Evolutionary conservation across 2,329 filamentous ascomycete genomes (phyloP), one percentile per base, ranked within the genome.

Genomic region (Acrocalymma vagum): DNA sequence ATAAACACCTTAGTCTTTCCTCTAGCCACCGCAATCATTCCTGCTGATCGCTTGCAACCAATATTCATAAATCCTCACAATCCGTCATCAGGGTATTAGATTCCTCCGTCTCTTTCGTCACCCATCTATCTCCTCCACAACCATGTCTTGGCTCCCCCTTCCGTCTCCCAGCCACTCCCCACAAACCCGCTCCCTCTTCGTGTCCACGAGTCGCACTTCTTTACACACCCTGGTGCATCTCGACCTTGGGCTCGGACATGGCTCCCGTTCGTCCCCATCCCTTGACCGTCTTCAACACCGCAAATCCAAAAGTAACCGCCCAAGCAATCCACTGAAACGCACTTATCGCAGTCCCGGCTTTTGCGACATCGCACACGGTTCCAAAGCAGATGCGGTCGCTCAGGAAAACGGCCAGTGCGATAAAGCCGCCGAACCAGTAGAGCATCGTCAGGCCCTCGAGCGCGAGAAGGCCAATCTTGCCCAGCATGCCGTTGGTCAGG

Each of bases 401-500:
- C 42, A 90, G 71, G 39, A 77, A 77, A 14, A 84, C 85, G 0
- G 87, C 90, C 9, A 92, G 71, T 0, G 90, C 89, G 53, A 95
- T 85, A 58, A 90, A 87, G 6, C 90, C 90, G 1, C 87, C 85
- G 63, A 96, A 94, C 91, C 91, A 96, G 76, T 95, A 95, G 41
- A 95, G 78, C 72, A 87, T 85, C 8, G 89, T 94, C 16, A 94
- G 53, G 30, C 75, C 76, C 60, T 95, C 88, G 21, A 89, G 76
- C 1, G 60, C 84, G 13, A 92, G 74, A 11, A 90, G 81, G 0
- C 48, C 60, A 30, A 55, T 51, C 36, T 78, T 80, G 67, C 90
- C 83, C 57, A 85, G 84, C 9, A 83, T 58, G 16, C 74, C 73
- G 3, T 53, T 37, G 2, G 50, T 34, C 13, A 58, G 11, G 30